phyloP scores from a whole-genome alignment of 1,284 basidiomycete species.

The Apiotrichum laibachii region DNA sequence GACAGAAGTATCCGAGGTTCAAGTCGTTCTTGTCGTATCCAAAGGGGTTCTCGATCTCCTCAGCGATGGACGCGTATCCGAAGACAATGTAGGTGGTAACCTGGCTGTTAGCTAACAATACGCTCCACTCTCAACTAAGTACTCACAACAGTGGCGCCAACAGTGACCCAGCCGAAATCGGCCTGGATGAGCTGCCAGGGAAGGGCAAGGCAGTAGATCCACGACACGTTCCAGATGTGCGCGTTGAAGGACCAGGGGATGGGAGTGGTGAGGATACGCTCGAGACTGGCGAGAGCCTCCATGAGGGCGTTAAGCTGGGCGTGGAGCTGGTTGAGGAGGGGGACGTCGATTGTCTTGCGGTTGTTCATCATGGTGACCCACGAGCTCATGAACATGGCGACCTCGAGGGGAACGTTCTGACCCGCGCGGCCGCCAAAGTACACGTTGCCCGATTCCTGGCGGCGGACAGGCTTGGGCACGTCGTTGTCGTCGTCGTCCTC shows the following conservation, averaged over 20 bases:
- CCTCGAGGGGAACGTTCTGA: constrained; percentile 59
- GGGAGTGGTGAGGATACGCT: constrained; percentile 72
- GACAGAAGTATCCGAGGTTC: constrained; percentile 46
- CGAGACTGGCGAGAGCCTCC: constrained; percentile 67
- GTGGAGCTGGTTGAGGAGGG: constrained; percentile 62
- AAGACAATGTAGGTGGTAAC: constrained; percentile 48
- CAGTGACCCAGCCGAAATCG: constrained; percentile 62
- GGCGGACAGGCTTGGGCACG: too few relatives aligned
- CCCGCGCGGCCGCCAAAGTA: neutral
- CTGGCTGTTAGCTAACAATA: constrained; percentile 8
- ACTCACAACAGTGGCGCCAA: constrained; percentile 55
- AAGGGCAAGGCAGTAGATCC: constrained; percentile 49
- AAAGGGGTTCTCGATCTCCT: constrained; percentile 49
- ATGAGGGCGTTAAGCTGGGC: constrained; percentile 59
- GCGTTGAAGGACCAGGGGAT: constrained; percentile 70
- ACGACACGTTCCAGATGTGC: constrained; percentile 48
- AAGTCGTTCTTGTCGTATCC: constrained; percentile 48
- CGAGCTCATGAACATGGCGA: constrained; percentile 68
- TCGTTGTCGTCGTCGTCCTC: neutral
- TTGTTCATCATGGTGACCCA: constrained; percentile 63
- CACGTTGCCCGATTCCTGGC: neutral
- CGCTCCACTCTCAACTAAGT: neutral
- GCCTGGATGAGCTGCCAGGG: constrained; percentile 67
- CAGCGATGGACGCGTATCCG: constrained; percentile 45
- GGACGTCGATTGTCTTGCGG: constrained; percentile 62